Percentiles rank a stretch among this genome's conserved stretches.
Conservation (phyloP, 2,329 filamentous ascomycete species). For the Fusarium musae region DNA sequence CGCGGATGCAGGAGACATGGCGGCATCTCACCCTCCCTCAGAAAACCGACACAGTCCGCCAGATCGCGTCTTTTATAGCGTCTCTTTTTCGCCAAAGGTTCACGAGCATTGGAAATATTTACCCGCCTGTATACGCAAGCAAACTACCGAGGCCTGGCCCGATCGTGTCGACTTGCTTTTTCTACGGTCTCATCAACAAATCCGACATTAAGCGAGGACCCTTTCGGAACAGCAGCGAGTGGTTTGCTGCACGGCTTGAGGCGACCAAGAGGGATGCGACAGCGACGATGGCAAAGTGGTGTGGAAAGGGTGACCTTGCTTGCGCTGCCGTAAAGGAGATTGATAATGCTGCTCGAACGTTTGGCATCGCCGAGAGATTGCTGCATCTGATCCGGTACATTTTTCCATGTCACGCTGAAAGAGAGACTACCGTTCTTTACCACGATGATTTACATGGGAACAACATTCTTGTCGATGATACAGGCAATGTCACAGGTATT, state of each 20-base stretch:
- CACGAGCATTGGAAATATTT: constrained; percentile 26
- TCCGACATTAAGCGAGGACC: constrained; percentile 51
- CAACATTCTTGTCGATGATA: constrained; percentile 54
- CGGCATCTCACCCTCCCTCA: constrained; percentile 15
- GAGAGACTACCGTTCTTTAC: constrained; percentile 49
- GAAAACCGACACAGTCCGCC: constrained; percentile 1
- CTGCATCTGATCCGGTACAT: constrained; percentile 44
- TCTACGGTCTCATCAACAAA: constrained; percentile 46
- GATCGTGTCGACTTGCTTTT: constrained; percentile 50
- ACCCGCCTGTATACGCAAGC: not conserved
- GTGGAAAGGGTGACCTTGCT: not conserved
- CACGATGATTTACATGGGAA: constrained; percentile 50
- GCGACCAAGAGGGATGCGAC: constrained; percentile 10
- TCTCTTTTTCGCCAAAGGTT: constrained; percentile 44
- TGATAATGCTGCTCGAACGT: constrained; percentile 46
- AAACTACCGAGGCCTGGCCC: constrained; percentile 27
- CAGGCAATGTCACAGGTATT: constrained; percentile 50
- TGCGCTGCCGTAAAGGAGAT: constrained; percentile 43
- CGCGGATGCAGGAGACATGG: constrained; percentile 44
- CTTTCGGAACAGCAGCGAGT: constrained; percentile 50
- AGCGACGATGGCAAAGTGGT: not conserved
- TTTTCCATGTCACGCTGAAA: constrained; percentile 40
- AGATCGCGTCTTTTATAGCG: constrained; percentile 10
- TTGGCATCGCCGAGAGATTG: constrained; percentile 44
- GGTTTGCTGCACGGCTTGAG: constrained; percentile 47